These are phyloP conservation scores for Crotalaria pallida DNA, from an alignment of 306 rosid genomes.

Conservation along the genomic window DNA sequence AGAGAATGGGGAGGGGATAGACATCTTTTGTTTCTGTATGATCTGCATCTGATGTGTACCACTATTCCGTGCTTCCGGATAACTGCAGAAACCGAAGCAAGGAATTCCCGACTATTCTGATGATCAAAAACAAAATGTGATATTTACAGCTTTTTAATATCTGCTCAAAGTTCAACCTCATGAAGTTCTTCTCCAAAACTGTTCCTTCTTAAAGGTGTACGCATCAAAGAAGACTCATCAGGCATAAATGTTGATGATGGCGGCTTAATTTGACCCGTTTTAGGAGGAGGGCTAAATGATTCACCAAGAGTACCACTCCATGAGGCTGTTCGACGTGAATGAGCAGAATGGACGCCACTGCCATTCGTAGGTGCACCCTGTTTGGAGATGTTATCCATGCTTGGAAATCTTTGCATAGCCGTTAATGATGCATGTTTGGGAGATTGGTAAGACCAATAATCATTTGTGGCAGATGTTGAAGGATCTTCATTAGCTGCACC, in stretches of 20 bases:
- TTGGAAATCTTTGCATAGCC: constrained; percentile 59
- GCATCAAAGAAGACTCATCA: constrained; percentile 32
- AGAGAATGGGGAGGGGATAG: constrained; percentile 5
- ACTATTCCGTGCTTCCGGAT: constrained; percentile 31
- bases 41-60: constrained; percentile 33
- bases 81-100: constrained; percentile 49
- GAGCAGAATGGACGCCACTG: constrained; percentile 25
- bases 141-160: constrained; percentile 59
- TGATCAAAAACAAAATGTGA: constrained; percentile 62
- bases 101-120: constrained; percentile 39
- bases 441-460: constrained; percentile 45
- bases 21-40: constrained; percentile 21
- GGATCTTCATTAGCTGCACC: constrained; percentile 30
- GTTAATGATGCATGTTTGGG: constrained; percentile 22
- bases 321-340: constrained; percentile 70
- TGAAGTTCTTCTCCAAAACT: constrained; percentile 69
- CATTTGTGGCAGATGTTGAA: constrained; percentile 41
- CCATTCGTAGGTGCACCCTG: constrained; percentile 22
- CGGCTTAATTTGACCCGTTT: constrained; percentile 32
- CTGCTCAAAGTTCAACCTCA: constrained; percentile 82
- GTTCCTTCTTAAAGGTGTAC: constrained; percentile 30
- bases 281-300: constrained; percentile 43
- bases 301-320: constrained; percentile 68
- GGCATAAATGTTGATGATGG: constrained; percentile 46
- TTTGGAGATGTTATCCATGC: constrained; percentile 48